Evolutionary conservation across 805 yeast species (phyloP), one percentile per base, ranked within the genome.

Genomic region (Kodamaea fukazawae): DNA sequence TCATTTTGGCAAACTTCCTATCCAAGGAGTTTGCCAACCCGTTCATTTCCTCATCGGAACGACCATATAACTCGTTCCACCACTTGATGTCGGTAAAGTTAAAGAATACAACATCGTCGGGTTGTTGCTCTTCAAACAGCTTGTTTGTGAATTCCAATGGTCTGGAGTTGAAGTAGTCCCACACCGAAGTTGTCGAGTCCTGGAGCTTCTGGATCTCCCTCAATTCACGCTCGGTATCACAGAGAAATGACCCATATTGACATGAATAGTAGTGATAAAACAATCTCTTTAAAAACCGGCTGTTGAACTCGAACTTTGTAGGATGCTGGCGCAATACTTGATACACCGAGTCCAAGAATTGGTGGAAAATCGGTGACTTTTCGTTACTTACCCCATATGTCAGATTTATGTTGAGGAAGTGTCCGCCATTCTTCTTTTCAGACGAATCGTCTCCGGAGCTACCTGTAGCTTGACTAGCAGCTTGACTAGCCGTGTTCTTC

Each of bases 161-260:
- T 16, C 96, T 68, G 4, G 95, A 85, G 40, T 79, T 70, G 65
- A 93, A 91, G 57, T 93, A 90, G 60, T 90, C 96, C 98, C 98
- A 90, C 1, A 85, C 96, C 10, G 91, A 80, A 25, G 86, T 71
- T 0, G 96, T 85, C 9, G 71, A 65, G 2, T 60, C 50, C 6
- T 52, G 57, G 2, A 78, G 60, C 8, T 70, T 57, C 18, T 68
- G 61, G 2, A 49, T 45, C 15, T 53, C 46, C n/a, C 62, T 63
- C 6, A 64, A 51, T 43, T 87, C 95, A 36, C 61, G 58, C 55
- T 93, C 96, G 32, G 76, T 73, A 54, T 93, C 83, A 49, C 77
- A 80, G 38, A 93, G 58, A 52, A 93, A 93, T 1, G 96, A 81
- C 3, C 98, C 98, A 61, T 89, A 93, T 59, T 93, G 98, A 52